These are phyloP conservation scores for Trichocladium uniseriatum DNA, from an alignment of 495 filamentous ascomycete species.

Conservation along the genomic window DNA sequence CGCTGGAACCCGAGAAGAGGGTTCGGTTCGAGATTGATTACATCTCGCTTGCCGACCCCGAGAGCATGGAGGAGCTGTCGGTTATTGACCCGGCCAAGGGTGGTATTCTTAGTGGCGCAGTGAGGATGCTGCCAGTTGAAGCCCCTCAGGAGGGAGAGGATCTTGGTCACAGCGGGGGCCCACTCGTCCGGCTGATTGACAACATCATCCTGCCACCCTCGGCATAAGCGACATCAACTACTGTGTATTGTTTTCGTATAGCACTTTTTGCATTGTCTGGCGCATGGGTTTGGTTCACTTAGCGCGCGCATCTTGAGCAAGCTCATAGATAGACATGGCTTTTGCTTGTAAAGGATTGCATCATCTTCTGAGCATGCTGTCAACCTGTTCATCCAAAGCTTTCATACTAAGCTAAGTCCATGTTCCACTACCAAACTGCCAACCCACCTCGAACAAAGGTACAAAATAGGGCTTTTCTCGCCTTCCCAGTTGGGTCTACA, in stretches of 20 bases:
- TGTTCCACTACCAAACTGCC: too few species aligned
- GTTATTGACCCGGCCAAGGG: slow-evolving; percentile 56
- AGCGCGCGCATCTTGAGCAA: background rate
- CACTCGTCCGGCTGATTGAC: slow-evolving; percentile 79
- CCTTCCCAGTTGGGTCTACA: too few species aligned
- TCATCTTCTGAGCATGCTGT: too few species aligned
- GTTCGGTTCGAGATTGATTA: slow-evolving; percentile 81
- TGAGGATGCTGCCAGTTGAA: slow-evolving; percentile 82
- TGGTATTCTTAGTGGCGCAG: slow-evolving; percentile 76
- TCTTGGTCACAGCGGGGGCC: slow-evolving; percentile 56
- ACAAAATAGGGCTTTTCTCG: too few species aligned
- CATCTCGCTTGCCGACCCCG: slow-evolving; percentile 74
- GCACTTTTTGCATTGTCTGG: slow-evolving; percentile 2
- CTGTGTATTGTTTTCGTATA: too few species aligned
- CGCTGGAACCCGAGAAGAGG: slow-evolving; percentile 50
- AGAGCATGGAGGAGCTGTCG: slow-evolving; percentile 66
- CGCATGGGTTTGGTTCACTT: background rate
- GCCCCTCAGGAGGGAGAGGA: slow-evolving; percentile 58
- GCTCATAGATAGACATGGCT: background rate
- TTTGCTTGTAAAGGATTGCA: background rate
- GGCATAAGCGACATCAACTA: background rate
- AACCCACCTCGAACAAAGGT: too few species aligned
- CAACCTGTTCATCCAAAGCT: too few species aligned
- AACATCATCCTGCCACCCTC: slow-evolving; percentile 67
- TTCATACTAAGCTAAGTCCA: too few species aligned